Evolutionary conservation across 345 rosid species (phyloP), one percentile per base, ranked within the genome.

Genomic region (Ceriops decandra): DNA sequence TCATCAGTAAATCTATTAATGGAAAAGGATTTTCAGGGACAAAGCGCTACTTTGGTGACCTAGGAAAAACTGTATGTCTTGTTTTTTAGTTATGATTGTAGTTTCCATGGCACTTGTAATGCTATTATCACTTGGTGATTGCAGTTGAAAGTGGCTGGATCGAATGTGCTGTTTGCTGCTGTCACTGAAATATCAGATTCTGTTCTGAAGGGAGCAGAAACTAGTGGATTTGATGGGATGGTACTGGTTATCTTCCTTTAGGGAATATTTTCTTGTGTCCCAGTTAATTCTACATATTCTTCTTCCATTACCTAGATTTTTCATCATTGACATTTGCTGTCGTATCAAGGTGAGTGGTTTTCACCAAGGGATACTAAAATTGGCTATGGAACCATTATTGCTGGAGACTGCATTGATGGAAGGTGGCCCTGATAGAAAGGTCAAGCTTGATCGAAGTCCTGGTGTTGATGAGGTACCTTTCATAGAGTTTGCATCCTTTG

Each of bases 361-460:
- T 78, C 93, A 83, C 81, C 92, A 93, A 68, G 98, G 97, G 74
- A 81, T 93, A 80, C 74, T 93, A 72, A 89, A 83, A 82, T 79
- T 93, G 83, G 96, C 98, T 38, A 93, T 93, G 98, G 98, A 93
- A 76, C 98, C 97, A 71, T 89, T 93, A 6, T 72, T 90, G 16
- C 69, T 93, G 77, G 96, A 97, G 53, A 84, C 88, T 32, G 96
- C 97, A 68, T 73, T 93, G 79, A 86, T 89, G 90, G 92, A 81
- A 79, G 88, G 91, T 74, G 98, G 98, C 54, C 96, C 97, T 64
- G 86, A 93, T 76, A 87, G 97, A 79, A 89, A 84, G 51, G 89
- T 90, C 74, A 85, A 88, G 77, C 97, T 93, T 77, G 96, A 93
- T 72, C 79, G 82, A 76, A 89, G 85, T 71, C 89, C 97, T 26